These are phyloP conservation scores for Grigorovia yakushimaensis DNA, from an alignment of 805 yeast genomes.

Conservation along the genomic window DNA sequence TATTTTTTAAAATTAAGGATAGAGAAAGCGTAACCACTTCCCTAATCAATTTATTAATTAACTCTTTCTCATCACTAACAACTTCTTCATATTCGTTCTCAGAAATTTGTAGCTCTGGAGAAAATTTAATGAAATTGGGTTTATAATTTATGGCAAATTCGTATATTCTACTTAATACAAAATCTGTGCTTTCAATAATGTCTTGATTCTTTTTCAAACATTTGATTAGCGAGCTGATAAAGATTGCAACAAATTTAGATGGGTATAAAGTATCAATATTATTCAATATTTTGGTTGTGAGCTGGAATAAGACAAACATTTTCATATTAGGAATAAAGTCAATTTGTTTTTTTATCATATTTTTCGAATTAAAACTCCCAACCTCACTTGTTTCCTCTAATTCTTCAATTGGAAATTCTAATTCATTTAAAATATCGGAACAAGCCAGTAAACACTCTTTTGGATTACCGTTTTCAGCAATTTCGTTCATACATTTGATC, in stretches of 20 bases:
- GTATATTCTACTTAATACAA: slow-evolving; percentile 52
- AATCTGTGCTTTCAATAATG: slow-evolving; percentile 25
- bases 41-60: slow-evolving; percentile 55
- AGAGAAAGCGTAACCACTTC: slow-evolving; percentile 47
- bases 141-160: slow-evolving; percentile 47
- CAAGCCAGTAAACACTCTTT: slow-evolving; percentile 68
- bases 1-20: slow-evolving; percentile 31
- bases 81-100: slow-evolving; percentile 33
- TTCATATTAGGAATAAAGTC: slow-evolving; percentile 39
- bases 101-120: slow-evolving; percentile 10
- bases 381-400: slow-evolving; percentile 5
- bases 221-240: slow-evolving; percentile 47
- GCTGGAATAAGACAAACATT: slow-evolving; percentile 56
- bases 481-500: slow-evolving; percentile 44
- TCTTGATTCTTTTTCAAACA: slow-evolving; percentile 37
- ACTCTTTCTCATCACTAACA: slow-evolving; percentile 44
- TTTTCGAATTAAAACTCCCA: neutral
- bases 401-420: slow-evolving; percentile 3
- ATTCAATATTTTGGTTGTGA: slow-evolving; percentile 47
- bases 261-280: slow-evolving; percentile 64
- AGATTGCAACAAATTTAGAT: slow-evolving; percentile 66
- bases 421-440: slow-evolving; percentile 47
- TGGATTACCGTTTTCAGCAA: slow-evolving; percentile 65
- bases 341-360: slow-evolving; percentile 3
- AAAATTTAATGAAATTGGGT: neutral